Evolutionary conservation across 257 asterid species (phyloP).

Genomic region (Galeopsis tetrahit): DNA sequence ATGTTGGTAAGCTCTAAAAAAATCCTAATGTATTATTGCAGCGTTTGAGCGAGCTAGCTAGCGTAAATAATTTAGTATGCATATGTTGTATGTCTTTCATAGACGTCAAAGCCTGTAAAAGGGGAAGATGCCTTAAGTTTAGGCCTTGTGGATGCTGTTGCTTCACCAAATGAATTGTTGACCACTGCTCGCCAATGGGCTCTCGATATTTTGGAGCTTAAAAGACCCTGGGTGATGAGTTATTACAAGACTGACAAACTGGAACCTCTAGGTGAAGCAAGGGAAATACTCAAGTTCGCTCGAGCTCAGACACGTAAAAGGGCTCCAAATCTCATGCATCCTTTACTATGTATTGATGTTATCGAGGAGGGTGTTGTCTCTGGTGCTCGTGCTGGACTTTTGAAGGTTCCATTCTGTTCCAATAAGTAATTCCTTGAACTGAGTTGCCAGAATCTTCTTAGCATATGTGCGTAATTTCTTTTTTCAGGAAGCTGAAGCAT

Average conservation of each 20-base stretch:
- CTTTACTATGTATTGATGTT: slow-evolving; percentile 84
- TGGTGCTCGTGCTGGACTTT: slow-evolving; percentile 88
- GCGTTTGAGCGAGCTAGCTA: neutral
- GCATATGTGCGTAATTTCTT: slow-evolving; percentile 13
- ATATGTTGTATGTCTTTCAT: slow-evolving; percentile 22
- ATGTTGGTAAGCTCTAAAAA: slow-evolving; percentile 68
- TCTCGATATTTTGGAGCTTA: slow-evolving; percentile 77
- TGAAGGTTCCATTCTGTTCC: slow-evolving; percentile 61
- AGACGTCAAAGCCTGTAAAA: slow-evolving; percentile 90
- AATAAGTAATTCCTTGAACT: slow-evolving; percentile 17
- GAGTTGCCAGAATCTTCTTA: slow-evolving; percentile 7
- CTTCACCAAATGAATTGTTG: slow-evolving; percentile 65
- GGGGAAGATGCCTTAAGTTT: slow-evolving; percentile 86
- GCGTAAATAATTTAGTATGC: neutral
- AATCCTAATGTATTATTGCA: slow-evolving; percentile 14
- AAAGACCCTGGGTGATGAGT: slow-evolving; percentile 79
- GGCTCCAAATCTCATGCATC: slow-evolving; percentile 92
- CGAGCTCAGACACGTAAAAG: slow-evolving; percentile 80
- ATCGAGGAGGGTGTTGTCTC: slow-evolving; percentile 88
- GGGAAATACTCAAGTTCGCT: slow-evolving; percentile 86
- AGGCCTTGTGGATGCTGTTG: slow-evolving; percentile 94
- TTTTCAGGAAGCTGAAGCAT: slow-evolving; percentile 89
- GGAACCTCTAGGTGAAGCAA: slow-evolving; percentile 89
- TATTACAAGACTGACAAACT: slow-evolving; percentile 79
- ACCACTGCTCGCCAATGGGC: slow-evolving; percentile 85